Evolutionary conservation across 2,329 filamentous ascomycete species (phyloP), one percentile per base, ranked within the genome.

Genomic region (Trichoderma aggressivum): DNA sequence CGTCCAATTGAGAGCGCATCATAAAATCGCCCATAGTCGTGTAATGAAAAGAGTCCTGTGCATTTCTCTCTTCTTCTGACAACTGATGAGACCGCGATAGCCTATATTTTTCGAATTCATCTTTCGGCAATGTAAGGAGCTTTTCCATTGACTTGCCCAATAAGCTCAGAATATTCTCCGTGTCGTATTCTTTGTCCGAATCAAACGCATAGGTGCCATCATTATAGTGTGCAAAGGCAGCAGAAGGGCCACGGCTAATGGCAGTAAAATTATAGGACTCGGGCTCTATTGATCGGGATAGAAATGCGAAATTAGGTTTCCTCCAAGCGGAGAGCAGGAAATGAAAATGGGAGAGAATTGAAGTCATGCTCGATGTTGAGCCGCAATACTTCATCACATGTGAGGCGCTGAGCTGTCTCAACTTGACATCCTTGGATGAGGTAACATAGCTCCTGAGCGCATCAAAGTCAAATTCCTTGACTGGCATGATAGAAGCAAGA

Each of bases 61-160:
- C 88, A 64, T 90, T 88, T 30, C 89, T 89, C 77, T 94, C 89
- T 76, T 92, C 90, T 61, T 93, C 89, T 0, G 89, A 86, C 30
- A 97, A 87, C 77, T 91, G 85, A 74, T 91, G 88, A 1, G 90
- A 89, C 73, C 89, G 89, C 28, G 84, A 86, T 73, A 88, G 89
- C 65, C 94, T 89, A 79, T 97, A 98, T 74, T 90, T 90, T 81
- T 98, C 94, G 77, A 92, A 99, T 2, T 97, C 91, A 8, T 92
- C 88, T 68, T 90, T 94, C 2, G 92, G 88, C 21, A 96, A 81
- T 0, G 96, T 98, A 32, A 99, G 86, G 34, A 98, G 87, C 81
- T 98, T 98, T 81, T 99, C 96, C 90, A 99, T 94, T 0, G 94
- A 97, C 78, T 97, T 96, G 16, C 96, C 96, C 18, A 99, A 87